phyloP scores from a whole-genome alignment of 192 early-diverging fungal species.

The Backusella sp. region DNA sequence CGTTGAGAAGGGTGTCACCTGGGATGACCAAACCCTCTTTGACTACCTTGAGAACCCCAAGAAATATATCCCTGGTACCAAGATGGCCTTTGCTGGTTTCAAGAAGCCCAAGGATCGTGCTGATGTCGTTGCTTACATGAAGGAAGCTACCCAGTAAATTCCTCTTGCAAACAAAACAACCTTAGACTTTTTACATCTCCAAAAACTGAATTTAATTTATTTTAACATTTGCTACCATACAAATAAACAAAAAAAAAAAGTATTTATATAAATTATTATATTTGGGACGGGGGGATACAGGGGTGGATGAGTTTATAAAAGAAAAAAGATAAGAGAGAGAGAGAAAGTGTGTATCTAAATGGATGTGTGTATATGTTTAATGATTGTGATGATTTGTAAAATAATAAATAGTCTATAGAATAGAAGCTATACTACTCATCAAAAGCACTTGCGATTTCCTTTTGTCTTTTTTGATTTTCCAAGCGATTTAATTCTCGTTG shows the following conservation, averaged over 20 bases:
- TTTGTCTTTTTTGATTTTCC: background rate
- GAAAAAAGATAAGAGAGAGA: background rate
- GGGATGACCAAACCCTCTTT: constrained; percentile 91
- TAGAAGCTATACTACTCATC: constrained; percentile 5
- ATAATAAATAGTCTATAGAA: no score
- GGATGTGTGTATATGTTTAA: background rate
- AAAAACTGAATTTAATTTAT: background rate
- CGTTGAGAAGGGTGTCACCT: constrained; percentile 79
- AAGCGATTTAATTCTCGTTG: background rate
- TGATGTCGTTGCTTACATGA: constrained; percentile 92
- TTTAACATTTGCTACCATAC: background rate
- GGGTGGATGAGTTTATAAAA: background rate
- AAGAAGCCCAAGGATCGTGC: constrained; percentile 80
- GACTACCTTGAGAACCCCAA: constrained; percentile 98
- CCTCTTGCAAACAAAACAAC: no score
- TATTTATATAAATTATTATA: background rate
- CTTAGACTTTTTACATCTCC: no score
- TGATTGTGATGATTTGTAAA: background rate
- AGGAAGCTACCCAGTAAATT: constrained; percentile 40
- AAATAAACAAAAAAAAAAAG: background rate
- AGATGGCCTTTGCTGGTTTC: constrained; percentile 98
- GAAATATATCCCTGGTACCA: constrained; percentile 94
- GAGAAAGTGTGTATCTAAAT: background rate
- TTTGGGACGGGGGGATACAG: no score
- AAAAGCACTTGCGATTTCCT: constrained; percentile 17